Evolutionary conservation across 1,139 yeast species (phyloP).

Genomic region (Hansenula lynferdii): DNA sequence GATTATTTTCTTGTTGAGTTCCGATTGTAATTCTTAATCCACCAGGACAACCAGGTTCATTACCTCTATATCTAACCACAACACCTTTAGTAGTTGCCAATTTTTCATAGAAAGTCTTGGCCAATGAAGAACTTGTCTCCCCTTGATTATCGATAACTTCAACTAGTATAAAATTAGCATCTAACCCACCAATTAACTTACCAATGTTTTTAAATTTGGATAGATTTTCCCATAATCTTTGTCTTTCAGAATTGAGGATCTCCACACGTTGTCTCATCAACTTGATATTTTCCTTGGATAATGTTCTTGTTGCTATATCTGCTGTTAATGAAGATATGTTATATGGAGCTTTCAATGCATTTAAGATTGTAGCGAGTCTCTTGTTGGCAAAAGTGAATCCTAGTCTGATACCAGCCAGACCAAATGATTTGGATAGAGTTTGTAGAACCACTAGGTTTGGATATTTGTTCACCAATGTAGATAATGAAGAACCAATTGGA

Average conservation of each 20-base stretch:
- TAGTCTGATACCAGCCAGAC: conserved; percentile 88
- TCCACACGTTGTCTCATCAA: conserved; percentile 54
- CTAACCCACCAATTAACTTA: conserved; percentile 76
- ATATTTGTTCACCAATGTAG: conserved; percentile 77
- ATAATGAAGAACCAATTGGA: conserved; percentile 57
- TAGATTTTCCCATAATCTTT: conserved; percentile 45
- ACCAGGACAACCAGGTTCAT: conserved; percentile 84
- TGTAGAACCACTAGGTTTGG: conserved; percentile 87
- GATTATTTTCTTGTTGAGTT: conserved; percentile 65
- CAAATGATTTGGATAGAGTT: conserved; percentile 91
- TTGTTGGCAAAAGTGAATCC: conserved; percentile 72
- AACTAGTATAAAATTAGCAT: conserved; percentile 77
- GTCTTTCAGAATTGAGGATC: conserved; percentile 51
- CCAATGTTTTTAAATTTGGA: conserved; percentile 60
- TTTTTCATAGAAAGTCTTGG: conserved; percentile 56
- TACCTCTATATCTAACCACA: conserved; percentile 88
- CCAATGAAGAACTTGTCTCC: conserved; percentile 45
- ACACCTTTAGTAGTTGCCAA: conserved; percentile 72
- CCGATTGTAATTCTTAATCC: conserved; percentile 86
- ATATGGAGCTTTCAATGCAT: conserved; percentile 94
- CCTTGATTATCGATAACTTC: conserved; percentile 63
- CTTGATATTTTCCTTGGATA: conserved; percentile 50
- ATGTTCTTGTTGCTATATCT: conserved; percentile 69
- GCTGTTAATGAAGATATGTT: conserved; percentile 85
- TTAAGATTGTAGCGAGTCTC: conserved; percentile 60